Conservation (phyloP, 2,329 filamentous ascomycete genomes). For the Bipolaris sorokiniana region DNA sequence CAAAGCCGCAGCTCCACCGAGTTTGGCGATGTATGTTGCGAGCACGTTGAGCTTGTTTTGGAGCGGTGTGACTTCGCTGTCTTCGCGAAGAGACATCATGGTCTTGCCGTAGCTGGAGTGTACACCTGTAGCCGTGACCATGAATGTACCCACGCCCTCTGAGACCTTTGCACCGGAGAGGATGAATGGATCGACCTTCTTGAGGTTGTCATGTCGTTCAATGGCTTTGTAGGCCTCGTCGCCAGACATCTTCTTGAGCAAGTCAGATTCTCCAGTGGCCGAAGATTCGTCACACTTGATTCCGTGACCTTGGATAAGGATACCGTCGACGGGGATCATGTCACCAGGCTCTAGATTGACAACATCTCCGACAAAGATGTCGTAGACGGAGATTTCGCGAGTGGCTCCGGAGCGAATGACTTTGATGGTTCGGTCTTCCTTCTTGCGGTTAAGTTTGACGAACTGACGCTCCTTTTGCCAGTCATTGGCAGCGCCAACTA, state of each 20-base stretch:
- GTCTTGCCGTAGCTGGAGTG: constrained; percentile 79
- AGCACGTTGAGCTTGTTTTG: constrained; percentile 79
- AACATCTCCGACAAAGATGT: constrained; percentile 74
- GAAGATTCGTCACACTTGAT: constrained; percentile 76
- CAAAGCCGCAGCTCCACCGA: constrained; percentile 77
- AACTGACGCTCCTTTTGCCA: constrained; percentile 85
- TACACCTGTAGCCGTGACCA: constrained; percentile 76
- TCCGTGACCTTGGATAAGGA: constrained; percentile 70
- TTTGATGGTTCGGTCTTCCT: constrained; percentile 76
- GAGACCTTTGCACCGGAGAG: constrained; percentile 83
- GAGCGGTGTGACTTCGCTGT: constrained; percentile 77
- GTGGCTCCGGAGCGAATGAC: constrained; percentile 76
- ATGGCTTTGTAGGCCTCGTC: constrained; percentile 71
- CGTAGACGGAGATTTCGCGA: constrained; percentile 68
- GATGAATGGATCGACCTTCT: constrained; percentile 81
- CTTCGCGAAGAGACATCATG: constrained; percentile 77
- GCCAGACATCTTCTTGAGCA: constrained; percentile 70
- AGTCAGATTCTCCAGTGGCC: constrained; percentile 75
- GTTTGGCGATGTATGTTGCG: constrained; percentile 80
- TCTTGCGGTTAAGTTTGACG: constrained; percentile 79
- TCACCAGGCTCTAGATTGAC: constrained; percentile 73
- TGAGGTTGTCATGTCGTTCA: constrained; percentile 64
- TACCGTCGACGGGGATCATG: constrained; percentile 72
- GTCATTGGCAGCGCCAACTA: constrained; percentile 79
- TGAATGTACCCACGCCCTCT: constrained; percentile 75